These are phyloP conservation scores for Nakaseomyces bracarensis DNA, from an alignment of 1,139 yeast genomes.

Conservation along the genomic window DNA sequence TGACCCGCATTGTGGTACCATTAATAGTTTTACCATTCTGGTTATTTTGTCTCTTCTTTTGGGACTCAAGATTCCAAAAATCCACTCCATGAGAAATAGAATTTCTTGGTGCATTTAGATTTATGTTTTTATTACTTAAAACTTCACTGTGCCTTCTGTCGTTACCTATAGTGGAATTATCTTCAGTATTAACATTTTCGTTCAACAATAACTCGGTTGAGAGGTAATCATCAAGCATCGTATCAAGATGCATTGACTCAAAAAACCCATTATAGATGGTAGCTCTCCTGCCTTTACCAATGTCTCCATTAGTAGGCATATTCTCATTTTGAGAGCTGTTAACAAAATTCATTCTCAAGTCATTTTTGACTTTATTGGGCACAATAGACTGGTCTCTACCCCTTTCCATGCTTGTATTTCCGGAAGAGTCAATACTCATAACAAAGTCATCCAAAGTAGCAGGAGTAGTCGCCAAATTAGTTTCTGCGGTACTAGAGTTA, in stretches of 20 bases:
- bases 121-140: conserved; percentile 7
- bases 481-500: conserved; percentile 2
- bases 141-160: conserved; percentile 25
- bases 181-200: conserved; percentile 5
- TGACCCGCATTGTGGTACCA: conserved; percentile 5
- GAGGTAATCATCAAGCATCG: conserved; percentile 18
- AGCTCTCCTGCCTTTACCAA: conserved; percentile 2
- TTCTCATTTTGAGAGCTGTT: background rate
- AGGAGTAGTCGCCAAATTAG: conserved; percentile 7
- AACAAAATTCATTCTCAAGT: conserved; percentile 6
- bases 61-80: conserved; percentile 22
- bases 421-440: conserved; percentile 5
- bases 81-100: conserved; percentile 29
- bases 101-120: conserved; percentile 15
- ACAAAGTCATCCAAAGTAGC: conserved; percentile 10
- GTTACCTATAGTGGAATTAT: background rate
- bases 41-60: conserved; percentile 2
- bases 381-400: background rate
- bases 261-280: conserved; percentile 4
- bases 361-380: background rate
- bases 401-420: background rate
- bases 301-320: background rate
- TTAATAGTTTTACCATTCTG: conserved; percentile 5
- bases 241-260: conserved; percentile 11
- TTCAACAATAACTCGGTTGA: conserved; percentile 13